A percentile compares a stretch with the other conserved stretches of the same genome.
phyloP scores from a whole-genome alignment of 2,329 filamentous ascomycete genomes.

The Emmonsia crescens region DNA sequence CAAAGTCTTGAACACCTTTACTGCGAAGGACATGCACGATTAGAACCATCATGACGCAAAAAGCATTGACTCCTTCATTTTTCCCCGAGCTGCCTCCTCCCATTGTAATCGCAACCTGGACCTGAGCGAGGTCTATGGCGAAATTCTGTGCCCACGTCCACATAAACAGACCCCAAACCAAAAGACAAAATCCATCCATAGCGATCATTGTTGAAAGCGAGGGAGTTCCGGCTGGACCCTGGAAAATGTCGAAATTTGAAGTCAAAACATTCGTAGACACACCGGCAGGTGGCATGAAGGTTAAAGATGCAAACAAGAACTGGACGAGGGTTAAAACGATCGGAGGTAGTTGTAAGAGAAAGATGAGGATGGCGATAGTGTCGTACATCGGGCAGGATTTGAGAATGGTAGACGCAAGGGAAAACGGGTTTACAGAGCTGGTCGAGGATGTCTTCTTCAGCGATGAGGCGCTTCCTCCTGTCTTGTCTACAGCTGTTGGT shows the following conservation, averaged over 20 bases:
- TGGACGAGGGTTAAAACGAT: constrained; percentile 82
- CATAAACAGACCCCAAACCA: constrained; percentile 70
- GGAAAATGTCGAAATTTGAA: constrained; percentile 83
- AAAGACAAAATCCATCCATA: constrained; percentile 70
- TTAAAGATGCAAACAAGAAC: constrained; percentile 82
- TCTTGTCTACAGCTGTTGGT: constrained; percentile 23
- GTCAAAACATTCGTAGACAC: constrained; percentile 63
- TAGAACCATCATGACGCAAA: constrained; percentile 37
- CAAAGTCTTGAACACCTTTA: constrained; percentile 41
- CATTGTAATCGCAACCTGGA: constrained; percentile 82
- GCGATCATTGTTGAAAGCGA: constrained; percentile 75
- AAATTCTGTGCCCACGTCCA: constrained; percentile 82
- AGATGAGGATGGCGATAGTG: constrained; percentile 91
- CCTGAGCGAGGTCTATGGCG: constrained; percentile 80
- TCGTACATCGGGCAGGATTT: constrained; percentile 84
- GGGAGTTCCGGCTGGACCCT: constrained; percentile 73
- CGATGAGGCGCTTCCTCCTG: constrained; percentile 9
- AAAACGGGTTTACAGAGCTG: constrained; percentile 57
- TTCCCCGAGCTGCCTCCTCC: constrained; percentile 58
- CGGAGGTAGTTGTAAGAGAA: constrained; percentile 83
- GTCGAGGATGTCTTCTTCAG: constrained; percentile 23
- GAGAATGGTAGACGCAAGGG: constrained; percentile 75
- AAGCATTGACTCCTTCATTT: constrained; percentile 35
- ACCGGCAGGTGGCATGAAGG: constrained; percentile 75
- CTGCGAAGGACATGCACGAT: constrained; percentile 37